Evolutionary conservation across 2,329 filamentous ascomycete genomes (phyloP).

Genomic region (Coniella lustricola): DNA sequence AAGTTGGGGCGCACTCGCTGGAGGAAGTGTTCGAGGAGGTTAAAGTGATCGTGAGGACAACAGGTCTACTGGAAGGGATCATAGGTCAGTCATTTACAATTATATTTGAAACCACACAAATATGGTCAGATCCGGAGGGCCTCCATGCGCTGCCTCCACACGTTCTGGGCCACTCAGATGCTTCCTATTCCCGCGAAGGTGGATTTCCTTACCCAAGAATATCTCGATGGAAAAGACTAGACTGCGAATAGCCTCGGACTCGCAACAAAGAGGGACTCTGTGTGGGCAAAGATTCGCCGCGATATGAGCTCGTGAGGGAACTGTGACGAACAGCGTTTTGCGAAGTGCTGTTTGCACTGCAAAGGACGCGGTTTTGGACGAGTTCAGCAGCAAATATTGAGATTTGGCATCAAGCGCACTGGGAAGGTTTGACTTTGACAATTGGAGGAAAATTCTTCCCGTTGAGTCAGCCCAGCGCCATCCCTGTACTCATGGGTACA

Average conservation of each 20-base stretch:
- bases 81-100: constrained; percentile 1
- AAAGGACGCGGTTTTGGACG: no score
- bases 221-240: not conserved
- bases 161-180: not conserved
- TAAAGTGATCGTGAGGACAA: not conserved
- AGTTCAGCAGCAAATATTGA: no score
- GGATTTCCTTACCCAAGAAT: constrained; percentile 13
- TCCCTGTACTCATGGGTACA: not conserved
- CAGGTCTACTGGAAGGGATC: not conserved
- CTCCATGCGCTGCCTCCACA: constrained; percentile 2
- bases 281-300: not conserved
- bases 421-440: not conserved
- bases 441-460: not conserved
- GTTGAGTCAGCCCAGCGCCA: not conserved
- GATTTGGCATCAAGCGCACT: not conserved
- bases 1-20: not conserved
- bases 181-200: constrained; percentile 4
- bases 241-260: not conserved
- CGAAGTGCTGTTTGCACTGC: no score
- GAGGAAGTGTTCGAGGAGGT: not conserved
- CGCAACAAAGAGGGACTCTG: not conserved
- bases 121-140: constrained; percentile 1
- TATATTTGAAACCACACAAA: not conserved
- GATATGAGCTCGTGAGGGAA: no score
- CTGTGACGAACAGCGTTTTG: no score